Conservation (phyloP, 2,329 filamentous ascomycete genomes). For the Pseudogymnoascus sp. region DNA sequence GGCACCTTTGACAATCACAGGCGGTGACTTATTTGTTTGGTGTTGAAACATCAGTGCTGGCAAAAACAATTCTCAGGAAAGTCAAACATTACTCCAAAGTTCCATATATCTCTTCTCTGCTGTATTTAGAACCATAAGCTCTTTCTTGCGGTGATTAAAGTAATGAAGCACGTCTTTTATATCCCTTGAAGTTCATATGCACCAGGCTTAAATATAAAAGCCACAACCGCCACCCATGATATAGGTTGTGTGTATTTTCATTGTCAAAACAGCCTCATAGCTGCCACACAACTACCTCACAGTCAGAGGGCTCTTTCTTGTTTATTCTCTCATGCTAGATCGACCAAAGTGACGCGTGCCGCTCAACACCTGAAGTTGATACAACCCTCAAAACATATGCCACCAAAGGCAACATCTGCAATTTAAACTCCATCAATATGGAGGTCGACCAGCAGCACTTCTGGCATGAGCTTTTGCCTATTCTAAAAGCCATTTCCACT, state of each 20-base stretch:
- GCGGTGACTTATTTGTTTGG: neutral
- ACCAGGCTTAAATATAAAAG: neutral
- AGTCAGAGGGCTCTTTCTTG: neutral
- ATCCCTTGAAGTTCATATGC: neutral
- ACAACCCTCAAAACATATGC: slow-evolving; percentile 2
- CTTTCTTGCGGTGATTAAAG: neutral
- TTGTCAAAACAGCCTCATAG: neutral
- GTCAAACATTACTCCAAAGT: neutral
- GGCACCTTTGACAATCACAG: neutral
- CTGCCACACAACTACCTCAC: neutral
- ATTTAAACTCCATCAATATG: slow-evolving; percentile 36
- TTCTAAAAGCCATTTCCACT: slow-evolving; percentile 50
- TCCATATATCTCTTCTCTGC: neutral
- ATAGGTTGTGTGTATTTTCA: neutral
- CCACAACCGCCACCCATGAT: neutral
- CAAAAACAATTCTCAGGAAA: slow-evolving; percentile 2
- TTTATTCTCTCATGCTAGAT: neutral
- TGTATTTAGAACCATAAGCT: neutral
- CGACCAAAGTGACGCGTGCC: neutral
- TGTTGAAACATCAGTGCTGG: neutral
- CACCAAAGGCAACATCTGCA: neutral
- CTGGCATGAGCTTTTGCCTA: slow-evolving; percentile 44
- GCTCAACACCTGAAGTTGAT: neutral
- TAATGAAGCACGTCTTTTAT: neutral
- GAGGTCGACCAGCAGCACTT: slow-evolving; percentile 43